Base-by-base conservation (phyloP, 805 yeast genomes). In the Saturnispora serradocipensis region DNA sequence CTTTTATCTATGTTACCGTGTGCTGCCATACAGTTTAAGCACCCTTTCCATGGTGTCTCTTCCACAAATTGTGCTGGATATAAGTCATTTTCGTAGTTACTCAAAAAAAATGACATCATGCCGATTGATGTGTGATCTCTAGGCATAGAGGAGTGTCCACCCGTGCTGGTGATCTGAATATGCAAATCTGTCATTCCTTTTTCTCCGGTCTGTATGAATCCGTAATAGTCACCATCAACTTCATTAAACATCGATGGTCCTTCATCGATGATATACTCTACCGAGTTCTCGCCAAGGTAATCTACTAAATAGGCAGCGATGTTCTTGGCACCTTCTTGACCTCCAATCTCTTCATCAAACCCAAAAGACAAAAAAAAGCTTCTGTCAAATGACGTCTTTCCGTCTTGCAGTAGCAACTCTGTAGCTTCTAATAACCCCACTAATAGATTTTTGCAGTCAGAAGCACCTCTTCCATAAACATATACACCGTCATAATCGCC, bases 311-410 rank as follows among this genome's bases (percentile, higher is more conserved):
- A 63, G 28, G 65, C 55, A 4, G 67, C 61, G 22, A 72, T 69
- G 15, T 65, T 48, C 1, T 61, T 57, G 7, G 95, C 95, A 48
- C 91, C 90, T 4, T 68, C 63, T n/a, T 55, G 53, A 6, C 95
- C 95, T 35, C 78, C 72, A 38, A 77, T 74, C 62, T 88, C 95
- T 68, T 87, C 95, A 61, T 88, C 95, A 58, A 78, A 84, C 1
- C 95, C 95, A 60, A 82, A 78, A 0, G 86, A 81, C 2, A 83
- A 62, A 10, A 87, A 54, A 13, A 86, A 63, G 1, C 87, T 74
- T 66, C 95, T 77, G 47, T 72, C 64, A 22, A 55, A 53, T 15
- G 89, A 87, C 43, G 62, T 50, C 67, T 73, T 85, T 18, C 73
- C 73, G 25, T 61, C 61, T 36, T 67, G 59, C 25, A 86, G 60